Evolutionary conservation across 345 rosid genomes (phyloP).

Genomic region (Linum lewisii): DNA sequence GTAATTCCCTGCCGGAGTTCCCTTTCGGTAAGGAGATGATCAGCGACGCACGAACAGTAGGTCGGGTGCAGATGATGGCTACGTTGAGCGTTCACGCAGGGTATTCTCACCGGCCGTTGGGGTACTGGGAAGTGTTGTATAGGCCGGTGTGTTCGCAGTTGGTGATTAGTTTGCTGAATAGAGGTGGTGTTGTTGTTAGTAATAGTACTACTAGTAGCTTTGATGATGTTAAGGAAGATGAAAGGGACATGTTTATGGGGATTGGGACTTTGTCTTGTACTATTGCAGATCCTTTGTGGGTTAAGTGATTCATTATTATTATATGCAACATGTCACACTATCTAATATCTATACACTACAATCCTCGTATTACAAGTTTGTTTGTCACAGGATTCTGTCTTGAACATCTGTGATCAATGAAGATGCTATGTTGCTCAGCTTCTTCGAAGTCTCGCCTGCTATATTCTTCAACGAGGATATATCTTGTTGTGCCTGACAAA

Average conservation of each 20-base stretch:
- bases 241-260: not conserved
- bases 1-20: not conserved
- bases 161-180: not conserved
- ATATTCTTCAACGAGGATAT: conserved; percentile 72
- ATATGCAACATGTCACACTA: too few species aligned
- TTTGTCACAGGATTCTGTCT: conserved; percentile 63
- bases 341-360: too few species aligned
- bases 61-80: not conserved
- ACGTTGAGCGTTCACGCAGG: not conserved
- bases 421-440: conserved; percentile 74
- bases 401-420: conserved; percentile 68
- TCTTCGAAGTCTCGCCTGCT: conserved; percentile 91
- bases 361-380: too few species aligned
- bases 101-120: not conserved
- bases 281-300: not conserved
- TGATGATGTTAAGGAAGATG: too few species aligned
- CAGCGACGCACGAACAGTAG: not conserved
- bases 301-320: not conserved
- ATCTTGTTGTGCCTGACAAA: conserved; percentile 78
- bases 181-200: not conserved
- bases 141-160: not conserved
- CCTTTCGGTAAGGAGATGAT: not conserved
- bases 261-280: not conserved
- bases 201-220: too few species aligned
- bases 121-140: not conserved